Percentiles rank a stretch among this genome's conserved stretches.
These are phyloP conservation scores for Tolypocladium album DNA, from an alignment of 2,329 filamentous ascomycete species.

Conservation along the genomic window DNA sequence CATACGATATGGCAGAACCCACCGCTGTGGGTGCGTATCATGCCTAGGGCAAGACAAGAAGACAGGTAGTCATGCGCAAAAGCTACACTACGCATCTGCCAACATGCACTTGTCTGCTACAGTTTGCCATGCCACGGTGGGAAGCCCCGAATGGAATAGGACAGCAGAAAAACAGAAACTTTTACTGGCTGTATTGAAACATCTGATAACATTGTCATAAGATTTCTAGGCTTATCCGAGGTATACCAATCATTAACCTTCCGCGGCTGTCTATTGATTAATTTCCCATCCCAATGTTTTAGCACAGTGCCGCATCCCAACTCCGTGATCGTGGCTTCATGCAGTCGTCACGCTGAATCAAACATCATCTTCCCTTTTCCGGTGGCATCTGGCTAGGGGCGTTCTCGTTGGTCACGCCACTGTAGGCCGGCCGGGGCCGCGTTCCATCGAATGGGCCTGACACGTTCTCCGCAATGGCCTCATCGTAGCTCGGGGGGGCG, in stretches of 20 bases:
- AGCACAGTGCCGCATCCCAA: background rate
- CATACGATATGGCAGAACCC: no score
- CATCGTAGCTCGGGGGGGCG: constrained; percentile 90
- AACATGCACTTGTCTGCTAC: no score
- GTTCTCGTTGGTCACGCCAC: constrained; percentile 51
- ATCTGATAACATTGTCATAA: background rate
- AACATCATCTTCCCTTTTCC: constrained; percentile 23
- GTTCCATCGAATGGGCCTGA: constrained; percentile 55
- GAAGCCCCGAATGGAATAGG: no score
- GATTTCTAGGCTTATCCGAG: background rate
- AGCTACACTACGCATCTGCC: no score
- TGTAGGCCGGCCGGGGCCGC: constrained; percentile 54
- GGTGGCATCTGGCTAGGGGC: constrained; percentile 40
- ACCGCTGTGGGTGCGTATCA: no score
- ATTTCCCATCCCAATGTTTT: background rate
- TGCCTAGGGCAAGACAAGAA: no score
- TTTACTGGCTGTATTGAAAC: background rate
- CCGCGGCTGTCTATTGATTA: background rate
- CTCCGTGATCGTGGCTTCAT: background rate
- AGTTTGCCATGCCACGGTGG: no score
- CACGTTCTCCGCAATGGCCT: constrained; percentile 73
- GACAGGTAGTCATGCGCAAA: no score
- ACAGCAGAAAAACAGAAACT: no score
- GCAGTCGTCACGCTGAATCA: constrained; percentile 4
- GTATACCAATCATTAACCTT: background rate